A percentile compares a stretch with the other conserved stretches of the same genome.
These are phyloP conservation scores for Castanospermum australe DNA, from an alignment of 306 rosid genomes.

Conservation along the genomic window DNA sequence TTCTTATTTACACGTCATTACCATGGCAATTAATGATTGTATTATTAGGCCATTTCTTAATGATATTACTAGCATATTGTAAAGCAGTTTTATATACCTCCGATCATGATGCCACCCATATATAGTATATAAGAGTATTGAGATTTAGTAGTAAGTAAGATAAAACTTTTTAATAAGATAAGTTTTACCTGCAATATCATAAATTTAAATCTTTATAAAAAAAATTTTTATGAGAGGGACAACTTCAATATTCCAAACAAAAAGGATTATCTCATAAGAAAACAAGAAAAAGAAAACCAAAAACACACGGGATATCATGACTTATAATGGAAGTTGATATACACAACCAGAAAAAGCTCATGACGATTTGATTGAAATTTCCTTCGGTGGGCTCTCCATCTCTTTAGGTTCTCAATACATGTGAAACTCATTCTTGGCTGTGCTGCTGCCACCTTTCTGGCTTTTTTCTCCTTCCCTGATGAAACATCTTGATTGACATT, in stretches of 20 bases:
- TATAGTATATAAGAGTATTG: too few species aligned
- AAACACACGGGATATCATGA: neutral
- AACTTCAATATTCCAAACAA: too few species aligned
- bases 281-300: too few species aligned
- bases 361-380: neutral
- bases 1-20: neutral
- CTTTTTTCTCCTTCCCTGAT: neutral
- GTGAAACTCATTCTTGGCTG: slow-evolving; percentile 12
- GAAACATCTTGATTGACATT: neutral
- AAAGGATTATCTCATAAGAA: too few species aligned
- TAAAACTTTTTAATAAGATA: too few species aligned
- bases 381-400: neutral
- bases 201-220: too few species aligned
- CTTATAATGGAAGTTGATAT: neutral
- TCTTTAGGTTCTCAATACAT: slow-evolving; percentile 6
- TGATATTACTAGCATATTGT: neutral
- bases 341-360: neutral
- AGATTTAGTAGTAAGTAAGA: too few species aligned
- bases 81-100: neutral
- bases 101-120: neutral
- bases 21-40: slow-evolving; percentile 23
- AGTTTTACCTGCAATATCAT: too few species aligned
- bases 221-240: too few species aligned
- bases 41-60: neutral
- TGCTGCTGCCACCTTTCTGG: slow-evolving; percentile 5